Conservation (phyloP, 2,329 filamentous ascomycete species). For the Fusarium metavorans region DNA sequence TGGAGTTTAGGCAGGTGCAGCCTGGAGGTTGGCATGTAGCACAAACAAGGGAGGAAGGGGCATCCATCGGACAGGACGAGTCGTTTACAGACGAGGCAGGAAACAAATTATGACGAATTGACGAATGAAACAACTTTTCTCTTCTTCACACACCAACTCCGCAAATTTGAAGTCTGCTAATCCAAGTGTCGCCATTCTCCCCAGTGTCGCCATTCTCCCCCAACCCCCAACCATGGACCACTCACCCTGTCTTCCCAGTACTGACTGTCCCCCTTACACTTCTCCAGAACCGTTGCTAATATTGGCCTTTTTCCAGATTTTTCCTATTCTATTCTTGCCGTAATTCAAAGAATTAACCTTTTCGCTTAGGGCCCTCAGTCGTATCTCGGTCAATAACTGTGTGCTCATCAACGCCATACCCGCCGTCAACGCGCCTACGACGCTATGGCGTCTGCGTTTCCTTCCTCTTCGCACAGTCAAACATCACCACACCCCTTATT, state of each 20-base stretch:
- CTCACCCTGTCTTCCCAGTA: background rate
- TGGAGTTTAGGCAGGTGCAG: conserved; percentile 4
- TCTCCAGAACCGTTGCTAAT: background rate
- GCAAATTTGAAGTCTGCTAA: background rate
- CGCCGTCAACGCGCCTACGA: conserved; percentile 11
- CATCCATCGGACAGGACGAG: background rate
- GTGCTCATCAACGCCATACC: conserved; percentile 26
- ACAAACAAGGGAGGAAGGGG: background rate
- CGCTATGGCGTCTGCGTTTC: conserved; percentile 32
- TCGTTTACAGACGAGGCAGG: background rate
- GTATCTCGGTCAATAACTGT: conserved; percentile 10
- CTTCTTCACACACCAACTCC: background rate
- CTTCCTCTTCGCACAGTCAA: conserved; percentile 4
- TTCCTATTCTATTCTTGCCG: background rate
- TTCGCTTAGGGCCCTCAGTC: conserved; percentile 2
- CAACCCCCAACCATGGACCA: background rate
- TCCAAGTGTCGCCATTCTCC: background rate
- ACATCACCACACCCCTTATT: conserved; percentile 16
- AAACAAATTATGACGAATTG: background rate
- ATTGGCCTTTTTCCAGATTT: background rate
- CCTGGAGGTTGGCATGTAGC: background rate
- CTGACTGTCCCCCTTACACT: background rate
- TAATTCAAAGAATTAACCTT: background rate
- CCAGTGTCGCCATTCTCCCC: background rate
- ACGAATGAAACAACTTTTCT: background rate